Evolutionary conservation across 2,329 filamentous ascomycete genomes (phyloP), one percentile per base, ranked within the genome.

Genomic region (Lojkania enalia): DNA sequence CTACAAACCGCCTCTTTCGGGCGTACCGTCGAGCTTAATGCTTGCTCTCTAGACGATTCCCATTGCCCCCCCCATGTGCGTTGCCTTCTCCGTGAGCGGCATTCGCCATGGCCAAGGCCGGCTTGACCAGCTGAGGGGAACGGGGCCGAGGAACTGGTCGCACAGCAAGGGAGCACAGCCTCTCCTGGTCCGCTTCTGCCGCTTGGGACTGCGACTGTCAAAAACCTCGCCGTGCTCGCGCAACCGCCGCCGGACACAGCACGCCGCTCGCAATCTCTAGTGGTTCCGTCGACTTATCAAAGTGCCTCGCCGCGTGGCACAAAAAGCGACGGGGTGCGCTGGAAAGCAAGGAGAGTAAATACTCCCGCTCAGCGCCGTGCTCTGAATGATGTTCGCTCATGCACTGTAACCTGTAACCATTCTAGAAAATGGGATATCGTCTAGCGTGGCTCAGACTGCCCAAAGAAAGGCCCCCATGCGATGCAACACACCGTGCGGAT

Each of bases 401-500:
- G 59, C 59, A 60, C 44, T 60, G 58, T 56, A 56, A 60, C 53
- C 52, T 61, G 52, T 53, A 52, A 58, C 51, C 38, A 9, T 56
- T 65, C 62, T 63, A 63, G 59, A 68, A 64, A 58, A 61, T 44
- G 46, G 39, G 42, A 37, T 31, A 29, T 39, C 36, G 43, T 48
- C 44, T 37, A 37, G 20, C 35, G 50, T 58, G 55, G 57, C 57
- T 58, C 49, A 58, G 54, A 51, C 44, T 33, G 33, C 44, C 32
- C 13, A 21, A 33, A 42, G 31, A 39, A 37, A 48, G 44, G 46
- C 41, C 38, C 44, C 44, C 42, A 63, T 66, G 66, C 64, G 51
- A 67, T 66, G 64, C 63, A 63, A 66, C 59, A 55, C 61, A 60
- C 51, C 48, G 36, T 45, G 39, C 53, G 44, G 48, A 33, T 54